Percentiles rank a stretch among this genome's conserved stretches.
Conservation (phyloP, 208 protist species). For the Naegleria gruberi region DNA sequence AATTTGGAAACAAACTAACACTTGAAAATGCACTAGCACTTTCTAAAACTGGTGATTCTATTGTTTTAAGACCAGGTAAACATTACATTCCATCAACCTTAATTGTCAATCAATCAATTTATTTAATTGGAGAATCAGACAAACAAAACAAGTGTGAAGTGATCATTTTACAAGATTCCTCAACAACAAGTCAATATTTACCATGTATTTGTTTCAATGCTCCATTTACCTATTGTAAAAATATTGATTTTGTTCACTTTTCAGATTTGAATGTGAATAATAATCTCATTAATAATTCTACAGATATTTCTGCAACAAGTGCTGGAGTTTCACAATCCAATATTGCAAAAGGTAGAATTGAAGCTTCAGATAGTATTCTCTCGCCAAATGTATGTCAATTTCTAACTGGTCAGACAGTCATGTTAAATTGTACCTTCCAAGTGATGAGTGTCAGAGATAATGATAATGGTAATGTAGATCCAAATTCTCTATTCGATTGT, state of each 20-base stretch:
- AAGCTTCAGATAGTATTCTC: not conserved
- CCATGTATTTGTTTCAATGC: not conserved
- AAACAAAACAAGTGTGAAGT: not conserved
- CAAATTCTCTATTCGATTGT: not conserved
- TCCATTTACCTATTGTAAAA: not conserved
- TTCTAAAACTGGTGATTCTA: not conserved
- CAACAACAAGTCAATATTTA: not conserved
- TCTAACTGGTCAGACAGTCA: not conserved
- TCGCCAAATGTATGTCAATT: not conserved
- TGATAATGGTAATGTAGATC: not conserved
- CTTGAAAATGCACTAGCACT: not conserved
- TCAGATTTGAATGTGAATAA: not conserved
- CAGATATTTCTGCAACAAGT: not conserved
- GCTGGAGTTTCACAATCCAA: not conserved
- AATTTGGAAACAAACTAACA: not conserved
- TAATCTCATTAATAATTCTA: not conserved
- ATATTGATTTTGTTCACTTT: not conserved
- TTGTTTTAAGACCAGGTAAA: not conserved
- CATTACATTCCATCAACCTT: conserved; percentile 2
- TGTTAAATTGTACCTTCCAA: not conserved
- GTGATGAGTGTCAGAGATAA: not conserved
- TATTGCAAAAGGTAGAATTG: not conserved
- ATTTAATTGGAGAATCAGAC: not conserved
- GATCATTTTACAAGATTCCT: not conserved
- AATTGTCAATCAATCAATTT: not conserved